phyloP scores from a whole-genome alignment of 208 protist genomes.

The Balamuthia mandrillaris region DNA sequence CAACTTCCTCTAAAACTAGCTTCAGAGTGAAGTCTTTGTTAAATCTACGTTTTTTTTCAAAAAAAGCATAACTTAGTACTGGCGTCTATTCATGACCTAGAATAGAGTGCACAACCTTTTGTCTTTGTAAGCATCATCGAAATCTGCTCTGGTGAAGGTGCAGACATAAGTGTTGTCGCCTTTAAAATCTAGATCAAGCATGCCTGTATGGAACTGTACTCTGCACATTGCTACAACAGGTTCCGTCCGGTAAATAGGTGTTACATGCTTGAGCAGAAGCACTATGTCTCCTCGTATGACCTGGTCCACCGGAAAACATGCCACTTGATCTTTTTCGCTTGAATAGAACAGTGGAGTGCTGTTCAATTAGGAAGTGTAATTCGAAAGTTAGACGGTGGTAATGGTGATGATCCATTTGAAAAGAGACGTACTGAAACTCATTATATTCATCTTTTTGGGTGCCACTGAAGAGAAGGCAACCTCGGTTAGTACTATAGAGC shows the following conservation, averaged over 20 bases:
- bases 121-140: constrained; percentile 40
- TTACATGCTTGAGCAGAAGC: constrained; percentile 29
- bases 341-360: constrained; percentile 29
- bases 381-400: not conserved
- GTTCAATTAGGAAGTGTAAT: not conserved
- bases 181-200: not conserved
- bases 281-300: constrained; percentile 13
- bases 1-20: constrained; percentile 16
- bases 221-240: constrained; percentile 37
- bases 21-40: constrained; percentile 29
- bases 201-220: constrained; percentile 41
- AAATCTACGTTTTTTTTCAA: constrained; percentile 14
- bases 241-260: constrained; percentile 39
- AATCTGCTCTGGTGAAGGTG: not conserved
- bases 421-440: too few species aligned
- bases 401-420: not conserved
- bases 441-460: constrained; percentile 19
- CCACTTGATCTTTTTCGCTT: constrained; percentile 7
- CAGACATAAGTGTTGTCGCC: not conserved
- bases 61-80: not conserved
- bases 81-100: too few species aligned
- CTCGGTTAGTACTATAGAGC: constrained; percentile 7
- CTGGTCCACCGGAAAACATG: not conserved
- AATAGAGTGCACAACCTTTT: constrained; percentile 31
- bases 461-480: not conserved